Evolutionary conservation across 345 rosid species (phyloP).

Genomic region (Sonneratia caseolaris): DNA sequence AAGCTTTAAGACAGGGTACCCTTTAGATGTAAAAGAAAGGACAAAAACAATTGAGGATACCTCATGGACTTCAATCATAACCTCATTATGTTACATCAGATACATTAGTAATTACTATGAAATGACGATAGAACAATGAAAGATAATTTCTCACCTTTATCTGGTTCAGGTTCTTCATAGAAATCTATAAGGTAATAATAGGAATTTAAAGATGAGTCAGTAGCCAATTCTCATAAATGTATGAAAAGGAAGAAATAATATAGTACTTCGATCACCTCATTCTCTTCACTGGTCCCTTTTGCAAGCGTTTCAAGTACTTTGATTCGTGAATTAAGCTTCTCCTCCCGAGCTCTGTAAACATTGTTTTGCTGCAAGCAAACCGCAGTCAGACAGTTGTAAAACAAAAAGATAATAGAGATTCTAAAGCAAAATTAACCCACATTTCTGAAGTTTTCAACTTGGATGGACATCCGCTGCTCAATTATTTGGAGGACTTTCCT

Average conservation of each 20-base stretch:
- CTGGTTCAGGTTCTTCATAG: conserved; percentile 29
- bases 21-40: too few species aligned
- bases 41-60: too few species aligned
- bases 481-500: conserved; percentile 54
- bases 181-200: conserved; percentile 26
- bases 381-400: conserved; percentile 17
- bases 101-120: not conserved
- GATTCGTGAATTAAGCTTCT: conserved; percentile 64
- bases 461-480: conserved; percentile 62
- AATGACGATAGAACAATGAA: not conserved
- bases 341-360: conserved; percentile 51
- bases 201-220: conserved; percentile 2
- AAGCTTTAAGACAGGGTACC: not conserved
- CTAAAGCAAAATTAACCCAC: conserved; percentile 31
- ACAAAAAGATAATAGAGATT: conserved; percentile 10
- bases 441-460: conserved; percentile 58
- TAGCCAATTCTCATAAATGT: conserved; percentile 1
- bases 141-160: conserved; percentile 10
- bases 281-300: conserved; percentile 63
- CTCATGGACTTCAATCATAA: too few species aligned
- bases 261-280: conserved; percentile 40
- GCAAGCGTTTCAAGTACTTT: conserved; percentile 69
- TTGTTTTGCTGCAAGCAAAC: conserved; percentile 61
- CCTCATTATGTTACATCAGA: too few species aligned
- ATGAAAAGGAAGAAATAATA: conserved; percentile 11